Conservation (phyloP, 176 grass and related monocot genomes). For the Zoysia pacifica region DNA sequence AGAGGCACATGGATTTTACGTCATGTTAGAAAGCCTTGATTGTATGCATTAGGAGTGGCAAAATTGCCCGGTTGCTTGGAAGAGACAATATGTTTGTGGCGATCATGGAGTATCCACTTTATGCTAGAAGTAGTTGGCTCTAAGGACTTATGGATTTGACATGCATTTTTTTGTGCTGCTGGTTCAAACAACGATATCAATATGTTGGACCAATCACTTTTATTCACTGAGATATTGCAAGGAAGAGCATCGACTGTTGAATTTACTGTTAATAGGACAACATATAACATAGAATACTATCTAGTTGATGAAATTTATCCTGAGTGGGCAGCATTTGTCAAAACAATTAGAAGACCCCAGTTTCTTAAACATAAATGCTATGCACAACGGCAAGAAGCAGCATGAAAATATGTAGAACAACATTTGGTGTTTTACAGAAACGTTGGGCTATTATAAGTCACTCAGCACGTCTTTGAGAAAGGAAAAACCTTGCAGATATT, state of each 20-base stretch:
- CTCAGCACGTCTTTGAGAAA: background rate
- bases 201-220: background rate
- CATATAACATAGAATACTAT: background rate
- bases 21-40: background rate
- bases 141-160: background rate
- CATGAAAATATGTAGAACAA: background rate
- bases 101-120: background rate
- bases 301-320: background rate
- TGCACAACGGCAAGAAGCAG: background rate
- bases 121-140: background rate
- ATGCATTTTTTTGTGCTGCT: too few relatives aligned
- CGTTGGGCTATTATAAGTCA: background rate
- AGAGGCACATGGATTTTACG: background rate
- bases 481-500: background rate
- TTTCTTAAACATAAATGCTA: background rate
- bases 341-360: background rate
- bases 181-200: background rate
- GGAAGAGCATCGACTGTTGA: background rate
- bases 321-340: background rate
- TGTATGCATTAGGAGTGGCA: background rate
- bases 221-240: background rate
- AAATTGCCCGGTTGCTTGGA: background rate
- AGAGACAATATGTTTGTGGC: background rate
- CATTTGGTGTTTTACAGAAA: background rate
- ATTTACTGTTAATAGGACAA: background rate